Percentiles rank a stretch among this genome's conserved stretches.
Evolutionary conservation across 192 early-diverging fungal species (phyloP).

Genomic region (Blastocladiella britannica): DNA sequence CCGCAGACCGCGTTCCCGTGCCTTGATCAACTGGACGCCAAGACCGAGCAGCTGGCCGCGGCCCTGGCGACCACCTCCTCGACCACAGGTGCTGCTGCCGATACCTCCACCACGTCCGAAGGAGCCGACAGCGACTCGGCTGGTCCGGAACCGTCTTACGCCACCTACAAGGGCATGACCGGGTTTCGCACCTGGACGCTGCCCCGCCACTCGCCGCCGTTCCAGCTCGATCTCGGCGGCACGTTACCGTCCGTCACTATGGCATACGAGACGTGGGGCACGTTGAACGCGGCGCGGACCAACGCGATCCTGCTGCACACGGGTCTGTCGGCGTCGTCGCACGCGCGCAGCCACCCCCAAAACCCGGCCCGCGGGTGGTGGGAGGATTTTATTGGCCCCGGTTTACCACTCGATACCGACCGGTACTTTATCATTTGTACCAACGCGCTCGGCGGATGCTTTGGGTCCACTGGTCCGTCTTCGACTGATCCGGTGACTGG

Average conservation of each 20-base stretch:
- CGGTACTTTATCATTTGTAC: conserved; percentile 90
- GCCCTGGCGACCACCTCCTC: conserved; percentile 51
- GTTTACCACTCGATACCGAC: conserved; percentile 71
- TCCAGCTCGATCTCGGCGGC: conserved; percentile 65
- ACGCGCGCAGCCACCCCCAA: conserved; percentile 65
- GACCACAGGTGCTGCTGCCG: conserved; percentile 4
- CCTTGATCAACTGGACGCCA: conserved; percentile 38
- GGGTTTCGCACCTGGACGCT: too few relatives aligned
- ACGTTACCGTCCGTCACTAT: conserved; percentile 50
- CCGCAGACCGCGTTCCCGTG: conserved; percentile 53
- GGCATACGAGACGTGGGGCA: conserved; percentile 96
- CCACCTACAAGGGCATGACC: conserved; percentile 1
- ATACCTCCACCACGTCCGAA: not conserved
- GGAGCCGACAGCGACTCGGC: not conserved
- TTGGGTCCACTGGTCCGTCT: conserved; percentile 80
- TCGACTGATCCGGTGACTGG: conserved; percentile 55
- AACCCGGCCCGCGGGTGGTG: conserved; percentile 81
- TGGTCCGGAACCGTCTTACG: conserved; percentile 3
- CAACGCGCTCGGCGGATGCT: conserved; percentile 90
- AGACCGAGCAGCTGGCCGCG: conserved; percentile 36
- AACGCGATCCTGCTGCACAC: conserved; percentile 89
- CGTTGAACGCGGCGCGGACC: conserved; percentile 46
- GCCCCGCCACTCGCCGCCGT: conserved; percentile 42
- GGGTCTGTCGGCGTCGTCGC: conserved; percentile 75
- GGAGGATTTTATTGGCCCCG: conserved; percentile 92